Percentiles rank a stretch among this genome's conserved stretches.
Evolutionary conservation across 2,329 filamentous ascomycete species (phyloP).

Genomic region (Trichoderma sp.): DNA sequence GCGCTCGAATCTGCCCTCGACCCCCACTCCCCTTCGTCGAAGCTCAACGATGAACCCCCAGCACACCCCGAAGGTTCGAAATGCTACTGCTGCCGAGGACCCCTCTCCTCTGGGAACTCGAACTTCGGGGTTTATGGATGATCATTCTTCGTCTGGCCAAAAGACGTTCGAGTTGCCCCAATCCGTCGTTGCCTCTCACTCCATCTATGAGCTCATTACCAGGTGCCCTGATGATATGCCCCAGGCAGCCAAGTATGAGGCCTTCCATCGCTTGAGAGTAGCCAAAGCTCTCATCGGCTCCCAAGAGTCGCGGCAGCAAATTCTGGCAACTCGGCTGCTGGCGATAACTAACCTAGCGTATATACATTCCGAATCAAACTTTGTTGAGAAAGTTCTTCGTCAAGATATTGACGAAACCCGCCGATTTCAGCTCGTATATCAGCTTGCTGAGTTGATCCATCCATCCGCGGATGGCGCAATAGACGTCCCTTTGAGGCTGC

Average conservation of each 20-base stretch:
- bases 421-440: conserved; percentile 83
- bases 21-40: conserved; percentile 73
- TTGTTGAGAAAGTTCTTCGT: conserved; percentile 80
- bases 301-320: conserved; percentile 64
- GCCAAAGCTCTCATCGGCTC: conserved; percentile 75
- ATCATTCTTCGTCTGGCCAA: conserved; percentile 42
- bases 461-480: conserved; percentile 68
- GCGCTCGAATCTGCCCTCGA: conserved; percentile 55
- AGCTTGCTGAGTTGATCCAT: conserved; percentile 87
- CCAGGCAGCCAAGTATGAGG: conserved; percentile 72
- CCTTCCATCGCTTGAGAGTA: conserved; percentile 77
- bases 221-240: conserved; percentile 64
- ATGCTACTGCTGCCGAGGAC: conserved; percentile 39
- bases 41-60: conserved; percentile 55
- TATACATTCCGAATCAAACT: conserved; percentile 77
- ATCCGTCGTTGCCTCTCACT: conserved; percentile 48
- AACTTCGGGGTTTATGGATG: conserved; percentile 39
- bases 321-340: conserved; percentile 77
- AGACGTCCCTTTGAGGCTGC: conserved; percentile 69
- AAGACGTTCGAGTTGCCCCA: conserved; percentile 65
- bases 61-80: conserved; percentile 41
- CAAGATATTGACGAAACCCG: conserved; percentile 88
- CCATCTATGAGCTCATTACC: conserved; percentile 56
- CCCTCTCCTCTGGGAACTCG: conserved; percentile 50
- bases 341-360: conserved; percentile 90